Base-by-base conservation (phyloP, 768 basidiomycete genomes). In the Phlebiopsis gigantea region DNA sequence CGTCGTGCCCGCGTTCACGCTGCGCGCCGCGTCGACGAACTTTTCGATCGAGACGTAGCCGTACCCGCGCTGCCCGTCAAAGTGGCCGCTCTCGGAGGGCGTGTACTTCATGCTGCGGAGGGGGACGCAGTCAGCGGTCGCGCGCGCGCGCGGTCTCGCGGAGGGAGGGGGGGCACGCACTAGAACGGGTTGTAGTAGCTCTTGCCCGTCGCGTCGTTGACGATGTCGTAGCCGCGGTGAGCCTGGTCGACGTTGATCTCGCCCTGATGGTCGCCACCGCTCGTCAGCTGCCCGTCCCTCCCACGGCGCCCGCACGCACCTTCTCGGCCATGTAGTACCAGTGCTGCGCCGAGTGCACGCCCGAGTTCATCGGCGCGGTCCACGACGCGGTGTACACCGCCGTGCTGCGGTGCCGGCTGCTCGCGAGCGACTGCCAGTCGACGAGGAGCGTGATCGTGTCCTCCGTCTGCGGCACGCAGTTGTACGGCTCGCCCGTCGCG, bases 281-380 rank as follows among this genome's bases (percentile, higher is more conserved):
- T 45, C 26, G 22, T 55, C 43, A 45, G 17, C 43, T 25, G 47
- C 43, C 55, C 10, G 10, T 19, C 43, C n/a, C 39, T 52, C 10
- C 12, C 50, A 30, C 50, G 53, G 4, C 25, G 41, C 10, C n/a
- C 34, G 19, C 19, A 49, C 62, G 7, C 53, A 85, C 91, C 78
- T 91, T 95, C 75, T 91, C 88, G 48, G 81, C 93, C 88, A 95
- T 91, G 72, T 94, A 95, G 72, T 95, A 93, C 89, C 90, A 95
- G 66, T 91, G 86, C 66, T 97, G 93, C 41, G 87, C 88, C 7
- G 88, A 87, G 69, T 95, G 93, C 8, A 96, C 79, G n/a, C 93
- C 93, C 21, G 89, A 79, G 68, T 90, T 89, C 57, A 93, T 74
- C 17, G 93, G 94, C 0, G 94, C 93, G 0, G 93, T 94, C 93